Evolutionary conservation across 2,329 filamentous ascomycete genomes (phyloP).

Genomic region (Metarhizium guizhouense): DNA sequence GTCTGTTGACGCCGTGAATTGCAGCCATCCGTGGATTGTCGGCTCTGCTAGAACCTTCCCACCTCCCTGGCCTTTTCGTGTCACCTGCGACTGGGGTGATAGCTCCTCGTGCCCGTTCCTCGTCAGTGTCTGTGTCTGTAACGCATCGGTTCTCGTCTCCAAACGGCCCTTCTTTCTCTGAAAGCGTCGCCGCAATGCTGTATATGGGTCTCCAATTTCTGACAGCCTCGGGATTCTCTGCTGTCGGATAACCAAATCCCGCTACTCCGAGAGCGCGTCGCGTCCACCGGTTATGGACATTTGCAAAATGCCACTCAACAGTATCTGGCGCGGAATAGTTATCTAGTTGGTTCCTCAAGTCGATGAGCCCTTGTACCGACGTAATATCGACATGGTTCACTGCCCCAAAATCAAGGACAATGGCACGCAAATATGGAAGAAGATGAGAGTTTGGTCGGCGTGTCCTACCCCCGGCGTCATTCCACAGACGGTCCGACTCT

Average conservation of each 20-base stretch:
- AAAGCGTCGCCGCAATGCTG: constrained; percentile 19
- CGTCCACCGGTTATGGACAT: constrained; percentile 47
- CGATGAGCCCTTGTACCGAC: constrained; percentile 46
- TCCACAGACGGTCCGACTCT: constrained; percentile 43
- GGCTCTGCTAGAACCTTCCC: background rate
- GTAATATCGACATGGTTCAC: constrained; percentile 51
- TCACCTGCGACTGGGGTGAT: constrained; percentile 1
- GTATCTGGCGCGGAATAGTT: constrained; percentile 38
- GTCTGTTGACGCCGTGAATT: constrained; percentile 32
- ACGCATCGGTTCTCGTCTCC: background rate
- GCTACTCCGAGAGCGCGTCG: constrained; percentile 45
- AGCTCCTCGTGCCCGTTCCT: constrained; percentile 5
- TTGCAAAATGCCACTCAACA: constrained; percentile 46
- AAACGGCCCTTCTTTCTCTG: constrained; percentile 9
- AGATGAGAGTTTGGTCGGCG: constrained; percentile 16
- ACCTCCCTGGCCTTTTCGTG: background rate
- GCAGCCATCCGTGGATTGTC: constrained; percentile 12
- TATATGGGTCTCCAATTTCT: constrained; percentile 24
- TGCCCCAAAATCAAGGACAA: constrained; percentile 49
- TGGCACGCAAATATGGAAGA: constrained; percentile 39
- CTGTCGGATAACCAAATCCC: constrained; percentile 42
- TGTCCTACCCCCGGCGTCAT: constrained; percentile 34
- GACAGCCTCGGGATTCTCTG: constrained; percentile 17
- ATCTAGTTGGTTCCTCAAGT: constrained; percentile 45
- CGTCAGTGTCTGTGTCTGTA: constrained; percentile 7